Conservation (phyloP, 371 early-diverging fungal species). For the Mortierella sp. region DNA sequence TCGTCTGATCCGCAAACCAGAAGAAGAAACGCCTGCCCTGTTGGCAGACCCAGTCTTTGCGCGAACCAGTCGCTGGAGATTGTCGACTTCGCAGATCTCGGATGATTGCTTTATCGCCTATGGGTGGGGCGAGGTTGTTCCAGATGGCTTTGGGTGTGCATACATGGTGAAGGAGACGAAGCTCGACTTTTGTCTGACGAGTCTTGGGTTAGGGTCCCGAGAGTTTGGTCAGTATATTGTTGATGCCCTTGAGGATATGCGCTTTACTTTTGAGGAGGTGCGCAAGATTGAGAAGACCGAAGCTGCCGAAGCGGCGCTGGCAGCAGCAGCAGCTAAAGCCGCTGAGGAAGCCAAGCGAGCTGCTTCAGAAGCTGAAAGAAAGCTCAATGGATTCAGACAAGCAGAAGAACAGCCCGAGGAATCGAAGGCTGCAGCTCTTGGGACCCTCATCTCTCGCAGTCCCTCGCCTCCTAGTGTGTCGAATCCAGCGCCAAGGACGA, state of each 20-base stretch:
- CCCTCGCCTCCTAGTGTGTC: conserved; percentile 31
- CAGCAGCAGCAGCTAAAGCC: conserved; percentile 26
- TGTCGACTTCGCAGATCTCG: conserved; percentile 92
- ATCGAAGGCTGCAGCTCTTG: neutral
- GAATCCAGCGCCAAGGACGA: conserved; percentile 43
- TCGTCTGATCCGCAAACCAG: conserved; percentile 60
- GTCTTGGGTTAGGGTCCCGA: conserved; percentile 63
- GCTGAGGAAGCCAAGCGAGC: conserved; percentile 10
- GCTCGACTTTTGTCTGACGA: conserved; percentile 84
- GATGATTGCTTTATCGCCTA: conserved; percentile 91
- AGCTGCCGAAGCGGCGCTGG: conserved; percentile 36
- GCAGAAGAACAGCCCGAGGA: conserved; percentile 1
- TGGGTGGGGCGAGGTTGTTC: conserved; percentile 95
- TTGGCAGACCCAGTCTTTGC: conserved; percentile 87
- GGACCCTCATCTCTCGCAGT: conserved; percentile 34
- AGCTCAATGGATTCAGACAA: neutral
- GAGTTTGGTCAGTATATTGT: conserved; percentile 69
- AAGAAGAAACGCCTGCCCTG: conserved; percentile 80
- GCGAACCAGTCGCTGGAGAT: conserved; percentile 86
- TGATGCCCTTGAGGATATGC: conserved; percentile 80
- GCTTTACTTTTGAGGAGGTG: conserved; percentile 55
- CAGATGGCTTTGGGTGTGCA: conserved; percentile 92
- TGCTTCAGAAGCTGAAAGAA: neutral
- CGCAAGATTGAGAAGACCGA: conserved; percentile 55
- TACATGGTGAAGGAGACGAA: conserved; percentile 90